Conservation (phyloP, 345 rosid genomes). For the Syzygium grande region DNA sequence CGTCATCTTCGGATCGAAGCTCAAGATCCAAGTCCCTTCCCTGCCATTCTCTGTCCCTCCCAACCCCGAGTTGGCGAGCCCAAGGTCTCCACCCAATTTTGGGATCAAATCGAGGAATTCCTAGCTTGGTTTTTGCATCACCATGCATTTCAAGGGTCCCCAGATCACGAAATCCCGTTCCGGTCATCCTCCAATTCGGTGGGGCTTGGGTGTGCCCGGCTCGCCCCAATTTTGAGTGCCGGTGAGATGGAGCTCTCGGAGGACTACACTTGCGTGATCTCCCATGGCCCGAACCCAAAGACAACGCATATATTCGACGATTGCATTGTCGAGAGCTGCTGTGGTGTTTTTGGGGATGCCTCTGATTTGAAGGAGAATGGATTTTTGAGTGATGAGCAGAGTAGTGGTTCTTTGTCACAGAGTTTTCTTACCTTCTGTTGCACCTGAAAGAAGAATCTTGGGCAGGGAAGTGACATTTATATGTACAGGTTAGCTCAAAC, state of each 20-base stretch:
- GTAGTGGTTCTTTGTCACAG: conserved; percentile 21
- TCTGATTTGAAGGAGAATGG: conserved; percentile 57
- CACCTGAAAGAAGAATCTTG: conserved; percentile 71
- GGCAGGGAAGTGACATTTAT: conserved; percentile 73
- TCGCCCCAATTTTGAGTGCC: neutral
- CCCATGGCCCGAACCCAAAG: conserved; percentile 76
- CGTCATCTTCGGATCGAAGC: conserved; percentile 60
- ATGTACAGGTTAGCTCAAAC: conserved; percentile 64
- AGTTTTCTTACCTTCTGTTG: conserved; percentile 69
- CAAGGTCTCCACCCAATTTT: conserved; percentile 57
- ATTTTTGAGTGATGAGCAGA: conserved; percentile 16
- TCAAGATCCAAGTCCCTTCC: conserved; percentile 71
- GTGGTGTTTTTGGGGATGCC: neutral
- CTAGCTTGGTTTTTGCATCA: neutral
- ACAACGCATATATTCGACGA: conserved; percentile 81
- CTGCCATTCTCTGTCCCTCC: conserved; percentile 16
- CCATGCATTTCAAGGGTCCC: neutral
- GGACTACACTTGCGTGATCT: conserved; percentile 87
- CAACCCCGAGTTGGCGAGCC: conserved; percentile 23
- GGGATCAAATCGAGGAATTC: conserved; percentile 57
- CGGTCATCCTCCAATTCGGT: neutral
- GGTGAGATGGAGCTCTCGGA: conserved; percentile 77
- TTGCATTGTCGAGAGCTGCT: conserved; percentile 58
- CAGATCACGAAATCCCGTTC: neutral
- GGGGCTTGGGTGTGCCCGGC: neutral